A percentile compares a stretch with the other conserved stretches of the same genome.
These are phyloP conservation scores for Thalassiosira pacifica DNA, from an alignment of 352 stramenopile genomes.

Conservation along the genomic window DNA sequence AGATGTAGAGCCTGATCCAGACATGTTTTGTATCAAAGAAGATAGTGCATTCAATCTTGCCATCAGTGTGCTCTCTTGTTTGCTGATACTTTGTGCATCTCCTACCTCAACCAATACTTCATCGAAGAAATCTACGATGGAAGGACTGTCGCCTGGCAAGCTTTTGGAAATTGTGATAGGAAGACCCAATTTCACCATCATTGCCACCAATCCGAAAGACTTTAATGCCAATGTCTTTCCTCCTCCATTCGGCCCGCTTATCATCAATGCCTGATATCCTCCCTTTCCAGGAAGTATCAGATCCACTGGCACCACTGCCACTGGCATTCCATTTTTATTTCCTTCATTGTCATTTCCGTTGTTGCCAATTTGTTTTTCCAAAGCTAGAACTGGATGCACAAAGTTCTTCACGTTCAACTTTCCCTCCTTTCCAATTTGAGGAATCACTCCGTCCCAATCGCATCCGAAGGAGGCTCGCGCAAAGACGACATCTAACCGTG, in stretches of 20 bases:
- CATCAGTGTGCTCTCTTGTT: conserved; percentile 87
- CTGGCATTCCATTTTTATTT: too few relatives aligned
- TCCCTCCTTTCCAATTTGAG: conserved; percentile 69
- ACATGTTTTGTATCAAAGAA: conserved; percentile 64
- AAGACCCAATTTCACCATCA: conserved; percentile 84
- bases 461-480: conserved; percentile 80
- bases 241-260: conserved; percentile 69
- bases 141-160: background rate
- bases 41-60: conserved; percentile 73
- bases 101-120: conserved; percentile 87
- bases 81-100: conserved; percentile 87
- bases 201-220: conserved; percentile 85
- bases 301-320: conserved; percentile 76
- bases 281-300: conserved; percentile 60
- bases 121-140: conserved; percentile 86
- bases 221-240: conserved; percentile 89
- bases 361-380: conserved; percentile 61
- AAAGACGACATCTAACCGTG: conserved; percentile 84
- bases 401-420: conserved; percentile 78
- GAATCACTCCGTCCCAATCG: conserved; percentile 75
- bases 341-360: conserved; percentile 5
- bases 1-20: too few relatives aligned
- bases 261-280: conserved; percentile 76
- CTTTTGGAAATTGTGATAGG: conserved; percentile 76
- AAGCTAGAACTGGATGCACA: conserved; percentile 85